phyloP scores from a whole-genome alignment of 2,329 filamentous ascomycete genomes.

The Neophaeococcomyces mojaviensis region DNA sequence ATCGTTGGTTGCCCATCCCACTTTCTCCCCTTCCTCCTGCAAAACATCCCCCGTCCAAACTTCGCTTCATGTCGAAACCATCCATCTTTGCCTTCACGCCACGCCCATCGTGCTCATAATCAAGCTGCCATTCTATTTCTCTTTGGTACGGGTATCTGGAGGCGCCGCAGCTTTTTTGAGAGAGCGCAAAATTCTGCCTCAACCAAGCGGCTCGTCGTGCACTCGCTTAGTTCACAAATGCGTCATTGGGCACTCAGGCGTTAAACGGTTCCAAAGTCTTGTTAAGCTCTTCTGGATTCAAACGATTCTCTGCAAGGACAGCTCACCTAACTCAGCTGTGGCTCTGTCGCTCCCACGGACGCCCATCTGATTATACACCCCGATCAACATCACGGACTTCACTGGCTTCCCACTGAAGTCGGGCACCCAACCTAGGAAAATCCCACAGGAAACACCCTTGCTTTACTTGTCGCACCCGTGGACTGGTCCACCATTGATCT shows the following conservation, averaged over 20 bases:
- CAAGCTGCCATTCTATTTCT: background rate
- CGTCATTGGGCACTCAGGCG: conserved; percentile 9
- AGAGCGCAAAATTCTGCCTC: background rate
- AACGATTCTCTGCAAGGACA: background rate
- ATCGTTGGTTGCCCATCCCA: conserved; percentile 11
- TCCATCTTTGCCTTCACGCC: conserved; percentile 7
- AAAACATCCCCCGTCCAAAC: conserved; percentile 1
- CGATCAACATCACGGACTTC: background rate
- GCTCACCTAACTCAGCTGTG: background rate
- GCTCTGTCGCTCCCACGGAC: background rate
- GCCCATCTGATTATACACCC: background rate
- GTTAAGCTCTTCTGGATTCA: background rate
- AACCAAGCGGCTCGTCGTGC: background rate
- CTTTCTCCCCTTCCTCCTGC: background rate
- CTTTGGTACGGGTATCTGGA: background rate
- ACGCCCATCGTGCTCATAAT: conserved; percentile 8
- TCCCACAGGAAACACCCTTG: conserved; percentile 6
- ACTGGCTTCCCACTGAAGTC: background rate
- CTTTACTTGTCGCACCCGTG: conserved; percentile 2
- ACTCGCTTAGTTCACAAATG: conserved; percentile 1
- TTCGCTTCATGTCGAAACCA: background rate
- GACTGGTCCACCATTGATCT: background rate
- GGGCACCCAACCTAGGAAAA: conserved; percentile 4
- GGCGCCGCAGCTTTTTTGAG: too few species aligned
- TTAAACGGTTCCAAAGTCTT: conserved; percentile 2